Base-by-base conservation (phyloP, 1,284 basidiomycete species). In the Kalmanozyma brasiliensis region DNA sequence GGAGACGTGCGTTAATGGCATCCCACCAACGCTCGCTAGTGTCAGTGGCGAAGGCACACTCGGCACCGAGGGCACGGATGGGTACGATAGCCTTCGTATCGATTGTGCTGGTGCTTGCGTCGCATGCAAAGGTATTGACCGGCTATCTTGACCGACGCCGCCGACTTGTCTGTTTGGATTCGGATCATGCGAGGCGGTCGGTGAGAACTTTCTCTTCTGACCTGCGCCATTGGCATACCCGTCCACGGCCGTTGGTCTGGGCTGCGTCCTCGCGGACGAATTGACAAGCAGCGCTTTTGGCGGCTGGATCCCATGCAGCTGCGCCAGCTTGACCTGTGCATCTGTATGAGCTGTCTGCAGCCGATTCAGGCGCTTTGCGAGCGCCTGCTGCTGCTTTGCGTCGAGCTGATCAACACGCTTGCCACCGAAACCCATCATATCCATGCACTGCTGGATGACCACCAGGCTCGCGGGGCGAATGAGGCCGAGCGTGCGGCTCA, bases 281-380 rank as follows among this genome's bases (percentile, higher is more conserved):
- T 16, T 13, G 23, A 30, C 37, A 8, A 40, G 16, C 1, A 47
- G 35, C 24, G 53, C 10, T n/a, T 49, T 63, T 2, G 60, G 43
- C 14, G 56, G 56, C 37, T 66, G 58, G 43, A 71, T 23, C 2
- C 63, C 63, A 24, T 71, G 63, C 53, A 71, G 42, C 17, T 59
- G 55, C 17, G 68, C 68, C 44, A 66, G 30, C 6, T 45, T 23
- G 24, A 59, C 3, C 40, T 63, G 68, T 4, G 68, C 63, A 32
- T 71, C 63, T 26, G 57, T 66, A 22, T 71, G 68, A 8, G 68
- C 68, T 7, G 34, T 59, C 41, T 71, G 68, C 17, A 71, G 29
- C 9, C 59, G 40, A 0, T 24, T 46, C 2, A 71, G 58, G 11
- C 63, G 47, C 24, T 58, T 71, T 4, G 49, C 42, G 7, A 71